Percentiles rank a stretch among this genome's conserved stretches.
These are phyloP conservation scores for Malania oleifera DNA, from an alignment of 164 flowering plant species.

Conservation along the genomic window DNA sequence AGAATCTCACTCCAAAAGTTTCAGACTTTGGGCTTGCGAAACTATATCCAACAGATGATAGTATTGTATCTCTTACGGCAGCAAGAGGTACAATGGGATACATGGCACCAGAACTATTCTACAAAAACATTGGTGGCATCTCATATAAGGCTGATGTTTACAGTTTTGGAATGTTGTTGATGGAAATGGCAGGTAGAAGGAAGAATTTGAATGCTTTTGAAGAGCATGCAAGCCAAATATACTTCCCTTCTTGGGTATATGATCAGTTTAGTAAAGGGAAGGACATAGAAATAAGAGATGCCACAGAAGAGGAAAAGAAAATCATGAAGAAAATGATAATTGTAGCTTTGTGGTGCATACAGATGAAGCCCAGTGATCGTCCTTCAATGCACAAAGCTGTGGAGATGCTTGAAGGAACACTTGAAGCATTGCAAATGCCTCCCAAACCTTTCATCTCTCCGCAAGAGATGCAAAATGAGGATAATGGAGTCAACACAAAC, in stretches of 20 bases:
- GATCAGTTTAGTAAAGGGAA: slow-evolving; percentile 5
- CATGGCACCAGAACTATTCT: slow-evolving; percentile 16
- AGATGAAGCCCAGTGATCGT: slow-evolving; percentile 13
- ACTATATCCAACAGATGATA: slow-evolving; percentile 6
- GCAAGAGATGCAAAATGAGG: too few relatives aligned
- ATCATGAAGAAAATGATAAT: slow-evolving; percentile 4
- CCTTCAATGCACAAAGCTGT: slow-evolving; percentile 13
- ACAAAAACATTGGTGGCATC: slow-evolving; percentile 14
- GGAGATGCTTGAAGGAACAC: slow-evolving; percentile 14
- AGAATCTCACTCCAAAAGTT: slow-evolving; percentile 14
- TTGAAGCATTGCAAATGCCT: slow-evolving; percentile 8
- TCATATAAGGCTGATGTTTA: slow-evolving; percentile 20
- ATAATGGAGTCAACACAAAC: too few relatives aligned
- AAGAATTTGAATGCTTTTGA: slow-evolving; percentile 6
- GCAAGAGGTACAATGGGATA: slow-evolving; percentile 19
- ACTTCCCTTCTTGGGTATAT: slow-evolving; percentile 14
- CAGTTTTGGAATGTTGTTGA: slow-evolving; percentile 14
- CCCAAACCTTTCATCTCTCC: too few relatives aligned
- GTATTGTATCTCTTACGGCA: slow-evolving; percentile 12
- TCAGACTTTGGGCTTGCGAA: slow-evolving; percentile 19
- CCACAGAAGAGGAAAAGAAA: slow-evolving; percentile 7
- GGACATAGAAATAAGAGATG: slow-evolving; percentile 1
- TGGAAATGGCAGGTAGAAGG: slow-evolving; percentile 11
- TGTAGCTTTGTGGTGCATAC: slow-evolving; percentile 18
- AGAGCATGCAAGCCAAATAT: slow-evolving; percentile 3